A percentile compares a stretch with the other conserved stretches of the same genome.
Evolutionary conservation across 257 asterid genomes (phyloP).

Genomic region (Prunella vulgaris): DNA sequence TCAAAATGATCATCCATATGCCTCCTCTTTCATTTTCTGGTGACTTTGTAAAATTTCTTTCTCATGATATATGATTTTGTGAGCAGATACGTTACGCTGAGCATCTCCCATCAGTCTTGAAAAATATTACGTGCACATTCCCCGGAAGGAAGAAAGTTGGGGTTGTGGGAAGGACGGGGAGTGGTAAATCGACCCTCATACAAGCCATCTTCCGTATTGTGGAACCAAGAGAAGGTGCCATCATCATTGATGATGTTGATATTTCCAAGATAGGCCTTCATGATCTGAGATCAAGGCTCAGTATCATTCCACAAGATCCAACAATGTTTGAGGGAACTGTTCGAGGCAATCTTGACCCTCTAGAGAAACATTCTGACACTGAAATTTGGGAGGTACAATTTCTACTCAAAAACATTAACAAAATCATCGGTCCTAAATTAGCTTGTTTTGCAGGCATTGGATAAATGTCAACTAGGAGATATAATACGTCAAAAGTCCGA

Average conservation of each 20-base stretch:
- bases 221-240: slow-evolving; percentile 79
- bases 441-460: slow-evolving; percentile 63
- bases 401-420: neutral
- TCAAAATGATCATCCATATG: too few species aligned
- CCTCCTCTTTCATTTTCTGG: too few species aligned
- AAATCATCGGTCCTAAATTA: neutral
- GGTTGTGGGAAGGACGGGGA: slow-evolving; percentile 93
- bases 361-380: slow-evolving; percentile 51
- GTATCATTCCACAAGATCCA: slow-evolving; percentile 95
- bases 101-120: slow-evolving; percentile 87
- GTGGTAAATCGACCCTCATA: slow-evolving; percentile 91
- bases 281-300: slow-evolving; percentile 84
- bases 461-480: slow-evolving; percentile 88
- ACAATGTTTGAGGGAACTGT: slow-evolving; percentile 85
- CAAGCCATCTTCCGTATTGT: slow-evolving; percentile 88
- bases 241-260: slow-evolving; percentile 67
- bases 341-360: slow-evolving; percentile 81
- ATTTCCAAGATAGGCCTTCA: slow-evolving; percentile 84
- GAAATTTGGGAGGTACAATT: slow-evolving; percentile 82
- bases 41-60: too few species aligned
- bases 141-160: slow-evolving; percentile 88
- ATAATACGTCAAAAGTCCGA: slow-evolving; percentile 60
- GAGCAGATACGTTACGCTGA: slow-evolving; percentile 87
- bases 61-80: neutral
- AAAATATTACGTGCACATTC: slow-evolving; percentile 80